These are phyloP conservation scores for Secale cereale DNA, from an alignment of 176 grass and related monocot species.

Conservation along the genomic window DNA sequence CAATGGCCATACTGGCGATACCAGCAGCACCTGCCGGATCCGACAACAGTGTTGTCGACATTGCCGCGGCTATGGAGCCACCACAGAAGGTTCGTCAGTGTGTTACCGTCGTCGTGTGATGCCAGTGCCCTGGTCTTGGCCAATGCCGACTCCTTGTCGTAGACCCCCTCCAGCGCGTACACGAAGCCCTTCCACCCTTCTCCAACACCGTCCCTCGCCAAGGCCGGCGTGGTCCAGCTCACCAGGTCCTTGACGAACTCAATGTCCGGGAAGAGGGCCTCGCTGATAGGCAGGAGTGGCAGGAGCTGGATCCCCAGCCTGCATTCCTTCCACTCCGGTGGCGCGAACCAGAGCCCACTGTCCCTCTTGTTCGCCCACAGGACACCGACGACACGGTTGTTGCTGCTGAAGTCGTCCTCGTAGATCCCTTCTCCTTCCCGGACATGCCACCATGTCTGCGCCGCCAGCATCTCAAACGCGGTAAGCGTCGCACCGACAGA, in stretches of 20 bases:
- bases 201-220: slow-evolving; percentile 65
- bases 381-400: slow-evolving; percentile 63
- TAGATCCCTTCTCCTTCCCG: slow-evolving; percentile 50
- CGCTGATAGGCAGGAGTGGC: slow-evolving; percentile 64
- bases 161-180: slow-evolving; percentile 83
- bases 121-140: slow-evolving; percentile 49
- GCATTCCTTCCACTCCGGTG: slow-evolving; percentile 76
- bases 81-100: slow-evolving; percentile 83
- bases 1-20: slow-evolving; percentile 87
- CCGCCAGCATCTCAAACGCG: slow-evolving; percentile 67
- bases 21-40: slow-evolving; percentile 54
- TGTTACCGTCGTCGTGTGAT: slow-evolving; percentile 72
- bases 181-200: slow-evolving; percentile 98
- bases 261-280: slow-evolving; percentile 64
- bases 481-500: slow-evolving; percentile 59
- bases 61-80: slow-evolving; percentile 77
- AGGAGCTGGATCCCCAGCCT: slow-evolving; percentile 81
- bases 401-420: slow-evolving; percentile 69
- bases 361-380: slow-evolving; percentile 96
- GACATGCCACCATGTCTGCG: slow-evolving; percentile 95
- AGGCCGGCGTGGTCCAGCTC: slow-evolving; percentile 58
- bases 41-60: neutral
- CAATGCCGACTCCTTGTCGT: slow-evolving; percentile 55
- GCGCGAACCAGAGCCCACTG: slow-evolving; percentile 91
- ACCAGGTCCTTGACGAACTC: slow-evolving; percentile 71